Evolutionary conservation across 2,329 filamentous ascomycete genomes (phyloP), one percentile per base, ranked within the genome.

Genomic region (Endocalyx cinctus): DNA sequence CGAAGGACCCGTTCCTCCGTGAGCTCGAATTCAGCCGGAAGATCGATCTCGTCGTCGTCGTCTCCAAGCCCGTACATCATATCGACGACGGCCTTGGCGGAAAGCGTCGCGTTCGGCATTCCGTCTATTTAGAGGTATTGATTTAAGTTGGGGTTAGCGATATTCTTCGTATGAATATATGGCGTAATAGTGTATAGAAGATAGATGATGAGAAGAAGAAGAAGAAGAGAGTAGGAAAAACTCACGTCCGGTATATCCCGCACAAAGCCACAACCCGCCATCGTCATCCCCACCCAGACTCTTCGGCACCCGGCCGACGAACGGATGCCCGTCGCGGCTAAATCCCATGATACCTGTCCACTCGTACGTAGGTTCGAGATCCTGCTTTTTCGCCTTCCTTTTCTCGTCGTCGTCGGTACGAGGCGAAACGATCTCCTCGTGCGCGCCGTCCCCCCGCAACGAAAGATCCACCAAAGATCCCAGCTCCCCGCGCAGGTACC

Each of bases 331-430:
- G 53, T 89, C 85, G 6, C 77, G 64, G 18, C 75, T 79, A 57
- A 78, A 88, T 0, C 81, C 84, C 84, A 88, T 89, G 45, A 88
- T 83, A 0, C 85, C 85, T 2, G 82, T 85, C 85, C 85, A 90
- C 52, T 84, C 77, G 52, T 72, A 76, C 18, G 71, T 59, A 8
- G 73, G 68, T 15, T 60, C 50, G 14, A 85, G 57, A 27, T 67
- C 60, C 19, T 67, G 53, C 23, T 60, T 58, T 22, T 66, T 32
- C 10, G 5, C 16, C 6, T 12, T 14, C 3, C n/a, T 42, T 44
- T 22, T 30, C 22, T 23, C 25, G 33, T 33, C 20, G 20, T 32
- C 13, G 18, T 14, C 16, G 23, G 31, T 25, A 11, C 17, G 7
- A 6, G 27, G 10, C 6, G 31, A 34, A 42, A 23, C 19, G 33